Base-by-base conservation (phyloP, 2,329 filamentous ascomycete species). In the Didymella segeticola region DNA sequence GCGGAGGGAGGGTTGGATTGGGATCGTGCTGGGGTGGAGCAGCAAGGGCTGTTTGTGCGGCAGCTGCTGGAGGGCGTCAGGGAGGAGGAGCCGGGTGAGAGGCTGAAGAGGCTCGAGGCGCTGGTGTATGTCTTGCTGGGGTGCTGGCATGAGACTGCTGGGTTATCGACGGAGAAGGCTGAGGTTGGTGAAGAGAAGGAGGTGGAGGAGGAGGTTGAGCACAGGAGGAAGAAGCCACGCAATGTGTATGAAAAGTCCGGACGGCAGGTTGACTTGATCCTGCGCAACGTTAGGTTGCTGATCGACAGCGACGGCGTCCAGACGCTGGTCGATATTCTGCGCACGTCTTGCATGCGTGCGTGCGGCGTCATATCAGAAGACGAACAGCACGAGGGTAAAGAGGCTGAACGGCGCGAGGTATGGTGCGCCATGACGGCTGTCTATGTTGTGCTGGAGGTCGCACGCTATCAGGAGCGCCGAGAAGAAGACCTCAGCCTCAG, bases 11-110 rank as follows among this genome's bases (percentile, higher is more conserved):
- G 79, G 26, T 70, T 77, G 34, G 78, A 85, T 29, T 96, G 92
- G 91, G 80, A 86, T 47, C 83, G 87, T 33, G 85, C 84, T 4
- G 81, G 83, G 19, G 76, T 83, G 22, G 82, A 85, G 54, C 78
- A 79, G 45, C 80, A 83, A 54, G 73, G 77, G 52, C 76, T 77
- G 30, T 91, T 91, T 68, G 76, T 90, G 29, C 73, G 78, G 55
- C 76, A 69, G 36, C 55, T 76, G 48, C 50, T 80, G 12, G 58
- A 65, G 23, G 67, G 59, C 2, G 56, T 80, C 29, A 59, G 53
- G 43, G 60, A 69, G 26, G 37, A 53, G 9, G 71, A 76, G 8
- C 61, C 65, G n/a, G 60, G 63, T 0, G 49, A 59, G 23, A 61
- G 71, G 50, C 56, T 77, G 42, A 73, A 72, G 53, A 63, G 66